Conservation (phyloP, 2,329 filamentous ascomycete species). For the Exophiala mesophila region DNA sequence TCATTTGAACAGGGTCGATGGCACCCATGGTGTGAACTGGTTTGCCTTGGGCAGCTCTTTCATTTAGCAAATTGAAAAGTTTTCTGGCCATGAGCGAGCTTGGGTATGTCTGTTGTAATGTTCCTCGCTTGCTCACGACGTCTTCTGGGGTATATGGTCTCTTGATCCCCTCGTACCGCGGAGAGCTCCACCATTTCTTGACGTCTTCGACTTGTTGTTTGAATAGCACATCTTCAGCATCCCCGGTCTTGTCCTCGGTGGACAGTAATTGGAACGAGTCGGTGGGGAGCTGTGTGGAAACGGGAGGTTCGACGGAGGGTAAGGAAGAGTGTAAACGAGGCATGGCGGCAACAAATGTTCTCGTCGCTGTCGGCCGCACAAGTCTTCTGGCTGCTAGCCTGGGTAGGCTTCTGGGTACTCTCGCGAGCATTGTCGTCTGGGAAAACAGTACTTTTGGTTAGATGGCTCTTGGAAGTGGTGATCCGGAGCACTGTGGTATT, state of each 20-base stretch:
- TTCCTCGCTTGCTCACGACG: constrained; percentile 87
- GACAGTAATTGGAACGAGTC: constrained; percentile 84
- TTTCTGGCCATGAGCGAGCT: constrained; percentile 94
- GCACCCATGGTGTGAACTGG: constrained; percentile 97
- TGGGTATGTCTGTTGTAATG: constrained; percentile 79
- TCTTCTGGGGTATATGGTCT: constrained; percentile 85
- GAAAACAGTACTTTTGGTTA: no score
- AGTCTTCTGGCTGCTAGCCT: constrained; percentile 14
- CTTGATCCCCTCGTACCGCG: constrained; percentile 83
- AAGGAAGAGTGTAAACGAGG: constrained; percentile 52
- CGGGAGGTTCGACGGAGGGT: constrained; percentile 54
- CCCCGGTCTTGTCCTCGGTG: constrained; percentile 69
- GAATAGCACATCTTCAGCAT: constrained; percentile 79
- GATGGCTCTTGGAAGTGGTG: no score
- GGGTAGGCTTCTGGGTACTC: constrained; percentile 18
- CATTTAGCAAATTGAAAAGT: constrained; percentile 80
- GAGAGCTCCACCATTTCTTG: constrained; percentile 82
- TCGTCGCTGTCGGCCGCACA: constrained; percentile 6
- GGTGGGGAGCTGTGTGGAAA: constrained; percentile 58
- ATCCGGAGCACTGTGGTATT: no score
- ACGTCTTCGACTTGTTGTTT: constrained; percentile 79
- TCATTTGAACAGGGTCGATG: constrained; percentile 99
- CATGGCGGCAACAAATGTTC: constrained; percentile 6
- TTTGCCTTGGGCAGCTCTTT: constrained; percentile 70
- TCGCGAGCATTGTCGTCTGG: constrained; percentile 16